Conservation (phyloP, 2,329 filamentous ascomycete genomes). For the Talaromyces rugulosus region DNA sequence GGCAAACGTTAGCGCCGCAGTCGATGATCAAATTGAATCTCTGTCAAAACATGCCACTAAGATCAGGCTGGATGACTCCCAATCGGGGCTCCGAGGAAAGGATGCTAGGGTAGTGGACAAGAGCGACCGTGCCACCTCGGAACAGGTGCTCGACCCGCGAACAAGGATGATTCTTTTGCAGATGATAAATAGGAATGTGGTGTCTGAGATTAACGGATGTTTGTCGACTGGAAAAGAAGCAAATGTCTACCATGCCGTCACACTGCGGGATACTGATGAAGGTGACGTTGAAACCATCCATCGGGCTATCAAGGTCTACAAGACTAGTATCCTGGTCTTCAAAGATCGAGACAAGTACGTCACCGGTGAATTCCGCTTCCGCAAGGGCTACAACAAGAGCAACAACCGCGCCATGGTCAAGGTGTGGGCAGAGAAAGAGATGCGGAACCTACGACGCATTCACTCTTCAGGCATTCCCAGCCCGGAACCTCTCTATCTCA, state of each 20-base stretch:
- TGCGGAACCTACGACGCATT: conserved; percentile 84
- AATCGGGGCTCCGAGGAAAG: conserved; percentile 50
- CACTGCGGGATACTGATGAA: conserved; percentile 53
- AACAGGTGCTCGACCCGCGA: conserved; percentile 89
- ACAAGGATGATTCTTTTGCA: conserved; percentile 94
- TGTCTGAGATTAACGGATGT: conserved; percentile 90
- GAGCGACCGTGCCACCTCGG: conserved; percentile 85
- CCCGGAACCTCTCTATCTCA: conserved; percentile 82
- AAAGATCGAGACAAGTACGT: conserved; percentile 97
- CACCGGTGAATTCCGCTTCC: conserved; percentile 87
- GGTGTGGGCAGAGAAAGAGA: conserved; percentile 98
- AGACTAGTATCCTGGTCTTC: conserved; percentile 95
- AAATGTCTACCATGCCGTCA: conserved; percentile 90
- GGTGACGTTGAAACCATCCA: conserved; percentile 56
- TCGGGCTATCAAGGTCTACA: conserved; percentile 96
- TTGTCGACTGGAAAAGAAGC: conserved; percentile 97
- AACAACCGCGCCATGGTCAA: conserved; percentile 97
- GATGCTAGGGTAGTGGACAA: conserved; percentile 59
- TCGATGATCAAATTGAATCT: conserved; percentile 85
- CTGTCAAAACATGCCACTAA: conserved; percentile 81
- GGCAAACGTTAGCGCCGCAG: conserved; percentile 71
- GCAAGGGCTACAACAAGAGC: conserved; percentile 85
- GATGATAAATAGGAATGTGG: conserved; percentile 87
- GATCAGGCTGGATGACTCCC: conserved; percentile 68
- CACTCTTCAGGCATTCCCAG: conserved; percentile 81